These are phyloP conservation scores for Oidium heveae DNA, from an alignment of 2,329 filamentous ascomycete genomes.

Conservation along the genomic window DNA sequence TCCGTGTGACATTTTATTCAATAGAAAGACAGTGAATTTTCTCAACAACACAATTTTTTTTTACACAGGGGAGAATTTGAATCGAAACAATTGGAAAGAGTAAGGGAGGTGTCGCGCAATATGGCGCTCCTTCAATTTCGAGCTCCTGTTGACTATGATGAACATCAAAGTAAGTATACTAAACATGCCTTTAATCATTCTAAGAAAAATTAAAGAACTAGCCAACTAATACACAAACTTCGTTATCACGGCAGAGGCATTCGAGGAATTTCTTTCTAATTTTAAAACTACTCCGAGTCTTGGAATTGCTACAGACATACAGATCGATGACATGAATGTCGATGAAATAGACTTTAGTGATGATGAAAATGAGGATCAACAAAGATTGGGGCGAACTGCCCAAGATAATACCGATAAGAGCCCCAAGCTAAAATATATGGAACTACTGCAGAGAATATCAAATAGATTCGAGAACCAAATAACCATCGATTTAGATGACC, in stretches of 20 bases:
- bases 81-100: too few relatives aligned
- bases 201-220: background rate
- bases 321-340: conserved; percentile 54
- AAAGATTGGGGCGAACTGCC: conserved; percentile 19
- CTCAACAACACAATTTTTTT: too few relatives aligned
- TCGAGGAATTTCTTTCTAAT: conserved; percentile 64
- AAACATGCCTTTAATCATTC: too few relatives aligned
- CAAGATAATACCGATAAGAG: conserved; percentile 21
- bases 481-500: conserved; percentile 69
- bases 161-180: conserved; percentile 44
- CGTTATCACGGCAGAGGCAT: conserved; percentile 29
- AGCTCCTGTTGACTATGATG: conserved; percentile 62
- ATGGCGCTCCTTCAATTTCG: conserved; percentile 76
- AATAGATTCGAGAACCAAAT: conserved; percentile 57
- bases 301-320: conserved; percentile 33
- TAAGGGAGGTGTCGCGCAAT: conserved; percentile 11
- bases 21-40: too few relatives aligned
- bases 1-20: too few relatives aligned
- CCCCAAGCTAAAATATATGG: conserved; percentile 68
- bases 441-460: conserved; percentile 64
- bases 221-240: conserved; percentile 1
- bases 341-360: conserved; percentile 70
- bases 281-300: conserved; percentile 70
- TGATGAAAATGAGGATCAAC: conserved; percentile 54
- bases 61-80: too few relatives aligned